Percentiles rank a stretch among this genome's conserved stretches.
These are phyloP conservation scores for Trichoderma arundinaceum DNA, from an alignment of 2,329 filamentous ascomycete genomes.

Conservation along the genomic window DNA sequence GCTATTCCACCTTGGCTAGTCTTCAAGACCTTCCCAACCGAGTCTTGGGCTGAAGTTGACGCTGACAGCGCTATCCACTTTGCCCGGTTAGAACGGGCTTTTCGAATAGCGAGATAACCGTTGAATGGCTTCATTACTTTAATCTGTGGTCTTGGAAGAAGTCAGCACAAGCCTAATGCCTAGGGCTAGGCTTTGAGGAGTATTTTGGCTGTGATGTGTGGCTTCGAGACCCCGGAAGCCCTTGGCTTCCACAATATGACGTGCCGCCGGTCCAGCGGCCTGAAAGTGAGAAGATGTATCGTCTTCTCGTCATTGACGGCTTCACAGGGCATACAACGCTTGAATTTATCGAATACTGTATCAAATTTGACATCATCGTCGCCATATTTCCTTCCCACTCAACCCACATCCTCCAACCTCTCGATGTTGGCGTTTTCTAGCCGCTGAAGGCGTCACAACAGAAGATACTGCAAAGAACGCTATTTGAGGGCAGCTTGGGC, in stretches of 20 bases:
- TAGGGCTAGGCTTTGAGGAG: not conserved
- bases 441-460: not conserved
- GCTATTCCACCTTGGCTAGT: not conserved
- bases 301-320: constrained; percentile 1
- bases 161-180: not conserved
- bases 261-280: not conserved
- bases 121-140: constrained; percentile 16
- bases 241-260: not conserved
- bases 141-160: not conserved
- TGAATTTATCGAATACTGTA: constrained; percentile 7
- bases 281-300: not conserved
- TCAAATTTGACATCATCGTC: constrained; percentile 12
- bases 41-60: no score
- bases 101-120: not conserved
- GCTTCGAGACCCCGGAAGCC: not conserved
- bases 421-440: not conserved
- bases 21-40: constrained; percentile 14
- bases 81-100: not conserved
- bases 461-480: not conserved
- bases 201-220: not conserved
- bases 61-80: not conserved
- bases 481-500: not conserved
- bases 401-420: constrained; percentile 1
- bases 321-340: not conserved
- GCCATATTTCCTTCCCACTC: not conserved